Evolutionary conservation across 225 moss, liverwort and hornwort species (phyloP), one percentile per base, ranked within the genome.

Genomic region (Rhytidiadelphus loreus): DNA sequence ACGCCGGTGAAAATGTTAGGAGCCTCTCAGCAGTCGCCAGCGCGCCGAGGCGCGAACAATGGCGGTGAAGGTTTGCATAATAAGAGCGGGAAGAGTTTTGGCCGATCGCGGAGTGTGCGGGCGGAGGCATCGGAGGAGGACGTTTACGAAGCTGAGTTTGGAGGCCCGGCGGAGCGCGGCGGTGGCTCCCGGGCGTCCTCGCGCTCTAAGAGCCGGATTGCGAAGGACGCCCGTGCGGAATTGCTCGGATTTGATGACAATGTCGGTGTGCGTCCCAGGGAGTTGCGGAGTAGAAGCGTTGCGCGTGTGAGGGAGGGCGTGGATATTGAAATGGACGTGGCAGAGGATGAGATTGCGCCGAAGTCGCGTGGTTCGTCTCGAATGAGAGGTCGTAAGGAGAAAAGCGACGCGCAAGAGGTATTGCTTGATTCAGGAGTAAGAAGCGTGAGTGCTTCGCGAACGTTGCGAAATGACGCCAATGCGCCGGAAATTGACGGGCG

Each of bases 181-280:
- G 86, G 72, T 30, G 85, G 85, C 44, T 90, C 91, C 37, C 93
- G 94, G 22, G 82, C 90, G 14, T 93, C 93, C 12, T 94, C 94
- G 64, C 92, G 90, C 30, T 82, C 90, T 0, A 94, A 93, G 90
- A 93, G 90, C 43, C 91, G 90, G 85, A 70, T 53, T 78, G 92
- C 73, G 83, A 93, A 94, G 73, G 94, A 92, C 48, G 90, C 90
- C 7, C 89, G 93, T 26, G 90, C 93, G 82, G 94, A 94, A 90
- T 93, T 94, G 88, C 89, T 91, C 20, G 94, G 92, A 25, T 63
- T 92, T 22, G 93, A 92, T 23, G 94, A 93, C 81, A 91, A 92
- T 89, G 92, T 88, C 61, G 82, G 52, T 61, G 83, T 55, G 81
- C 90, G 87, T 44, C 44, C 83, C 18, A 89, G 94, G 37, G 92